phyloP scores from a whole-genome alignment of 2,329 filamentous ascomycete species.

The Colletotrichum tanaceti region DNA sequence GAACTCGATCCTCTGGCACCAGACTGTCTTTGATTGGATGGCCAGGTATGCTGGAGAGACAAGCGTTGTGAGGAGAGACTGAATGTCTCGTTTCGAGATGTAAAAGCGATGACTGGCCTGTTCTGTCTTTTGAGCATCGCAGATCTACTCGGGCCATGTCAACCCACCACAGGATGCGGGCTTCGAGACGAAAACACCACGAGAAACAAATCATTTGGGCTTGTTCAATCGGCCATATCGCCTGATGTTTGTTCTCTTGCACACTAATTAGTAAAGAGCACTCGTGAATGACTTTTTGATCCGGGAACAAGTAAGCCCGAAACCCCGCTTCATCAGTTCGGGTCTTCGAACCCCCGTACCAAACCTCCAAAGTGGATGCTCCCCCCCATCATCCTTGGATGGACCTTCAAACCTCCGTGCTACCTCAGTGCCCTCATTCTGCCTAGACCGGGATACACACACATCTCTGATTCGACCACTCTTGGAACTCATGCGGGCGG shows the following conservation, averaged over 20 bases:
- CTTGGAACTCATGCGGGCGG: background rate
- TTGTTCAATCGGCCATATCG: background rate
- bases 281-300: background rate
- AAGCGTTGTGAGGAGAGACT: background rate
- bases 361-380: background rate
- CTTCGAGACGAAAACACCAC: background rate
- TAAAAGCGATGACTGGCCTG: background rate
- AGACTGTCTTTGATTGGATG: conserved; percentile 74
- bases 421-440: background rate
- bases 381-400: background rate
- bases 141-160: background rate
- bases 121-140: background rate
- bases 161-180: too few species aligned
- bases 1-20: conserved; percentile 77
- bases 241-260: background rate
- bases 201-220: background rate
- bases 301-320: conserved; percentile 19
- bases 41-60: conserved; percentile 58
- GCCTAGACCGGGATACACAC: background rate
- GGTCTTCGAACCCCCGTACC: conserved; percentile 18
- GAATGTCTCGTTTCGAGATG: background rate
- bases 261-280: too few species aligned
- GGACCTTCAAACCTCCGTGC: conserved; percentile 23
- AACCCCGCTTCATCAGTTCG: background rate
- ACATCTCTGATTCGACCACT: conserved; percentile 21